A percentile compares a stretch with the other conserved stretches of the same genome.
phyloP scores from a whole-genome alignment of 192 early-diverging fungal species.

The Funneliformis geosporum region DNA sequence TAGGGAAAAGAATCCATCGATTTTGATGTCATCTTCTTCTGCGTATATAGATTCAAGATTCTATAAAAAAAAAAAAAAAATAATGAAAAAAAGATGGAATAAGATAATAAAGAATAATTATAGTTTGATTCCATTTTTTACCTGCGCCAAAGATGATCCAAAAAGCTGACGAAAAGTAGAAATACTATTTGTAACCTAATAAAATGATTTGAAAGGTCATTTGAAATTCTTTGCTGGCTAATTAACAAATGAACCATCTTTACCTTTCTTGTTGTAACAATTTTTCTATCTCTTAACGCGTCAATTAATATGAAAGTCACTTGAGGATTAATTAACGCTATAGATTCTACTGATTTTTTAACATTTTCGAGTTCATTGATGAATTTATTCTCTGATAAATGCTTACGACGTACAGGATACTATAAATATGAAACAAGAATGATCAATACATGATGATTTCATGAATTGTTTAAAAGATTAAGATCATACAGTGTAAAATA shows the following conservation, averaged over 20 bases:
- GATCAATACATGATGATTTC: background rate
- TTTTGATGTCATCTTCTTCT: constrained; percentile 24
- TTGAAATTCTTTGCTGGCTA: background rate
- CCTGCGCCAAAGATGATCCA: constrained; percentile 50
- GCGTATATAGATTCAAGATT: constrained; percentile 22
- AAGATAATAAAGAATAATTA: background rate
- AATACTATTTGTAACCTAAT: constrained; percentile 30
- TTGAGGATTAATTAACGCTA: constrained; percentile 47
- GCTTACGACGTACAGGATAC: constrained; percentile 62
- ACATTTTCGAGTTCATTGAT: constrained; percentile 51
- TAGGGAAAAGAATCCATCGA: constrained; percentile 48
- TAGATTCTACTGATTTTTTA: constrained; percentile 49
- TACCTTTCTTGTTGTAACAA: constrained; percentile 44
- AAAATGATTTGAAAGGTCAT: constrained; percentile 1
- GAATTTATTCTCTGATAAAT: constrained; percentile 39
- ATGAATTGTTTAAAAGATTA: background rate
- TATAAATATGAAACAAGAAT: constrained; percentile 24
- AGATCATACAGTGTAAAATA: constrained; percentile 66
- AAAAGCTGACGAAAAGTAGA: constrained; percentile 57
- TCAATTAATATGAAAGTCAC: constrained; percentile 47
- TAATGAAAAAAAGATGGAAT: background rate
- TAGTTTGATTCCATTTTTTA: constrained; percentile 12
- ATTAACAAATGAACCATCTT: background rate
- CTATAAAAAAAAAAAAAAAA: constrained; percentile 1
- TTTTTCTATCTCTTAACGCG: constrained; percentile 35